Evolutionary conservation across 1,284 basidiomycete genomes (phyloP).

Genomic region (Malassezia caprae): DNA sequence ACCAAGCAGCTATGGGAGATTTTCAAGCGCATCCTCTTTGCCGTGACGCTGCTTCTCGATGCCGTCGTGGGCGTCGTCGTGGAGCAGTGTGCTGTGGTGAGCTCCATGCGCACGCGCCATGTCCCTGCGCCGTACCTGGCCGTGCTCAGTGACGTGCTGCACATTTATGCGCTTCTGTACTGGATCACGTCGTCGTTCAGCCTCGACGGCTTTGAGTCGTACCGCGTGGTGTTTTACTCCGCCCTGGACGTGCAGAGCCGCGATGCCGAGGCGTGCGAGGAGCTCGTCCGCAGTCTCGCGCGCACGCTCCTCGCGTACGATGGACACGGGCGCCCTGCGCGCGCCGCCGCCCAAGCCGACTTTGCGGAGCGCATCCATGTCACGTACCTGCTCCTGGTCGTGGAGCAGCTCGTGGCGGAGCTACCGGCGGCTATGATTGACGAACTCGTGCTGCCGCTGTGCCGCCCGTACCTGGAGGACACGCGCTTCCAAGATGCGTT

Average conservation of each 20-base stretch:
- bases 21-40: slow-evolving; percentile 42
- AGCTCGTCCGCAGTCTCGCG: slow-evolving; percentile 5
- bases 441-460: slow-evolving; percentile 26
- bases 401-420: slow-evolving; percentile 34
- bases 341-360: slow-evolving; percentile 14
- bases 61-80: slow-evolving; percentile 37
- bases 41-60: slow-evolving; percentile 42
- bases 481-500: slow-evolving; percentile 36
- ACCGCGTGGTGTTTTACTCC: slow-evolving; percentile 42
- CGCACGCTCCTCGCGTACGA: not conserved
- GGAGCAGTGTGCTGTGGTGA: slow-evolving; percentile 33
- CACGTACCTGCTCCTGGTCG: slow-evolving; percentile 38
- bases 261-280: slow-evolving; percentile 33
- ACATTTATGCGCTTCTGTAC: slow-evolving; percentile 32
- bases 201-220: slow-evolving; percentile 37
- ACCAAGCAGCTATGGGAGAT: slow-evolving; percentile 33
- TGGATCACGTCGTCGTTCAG: slow-evolving; percentile 42
- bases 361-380: slow-evolving; percentile 7
- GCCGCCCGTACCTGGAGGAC: slow-evolving; percentile 33
- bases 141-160: slow-evolving; percentile 26
- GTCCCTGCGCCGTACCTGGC: slow-evolving; percentile 29
- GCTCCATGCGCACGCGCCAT: slow-evolving; percentile 27
- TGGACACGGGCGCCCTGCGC: not conserved
- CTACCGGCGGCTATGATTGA: slow-evolving; percentile 38
- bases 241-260: slow-evolving; percentile 38